These are phyloP conservation scores for Poteriospumella lacustris DNA, from an alignment of 108 stramenopile genomes.

Conservation along the genomic window DNA sequence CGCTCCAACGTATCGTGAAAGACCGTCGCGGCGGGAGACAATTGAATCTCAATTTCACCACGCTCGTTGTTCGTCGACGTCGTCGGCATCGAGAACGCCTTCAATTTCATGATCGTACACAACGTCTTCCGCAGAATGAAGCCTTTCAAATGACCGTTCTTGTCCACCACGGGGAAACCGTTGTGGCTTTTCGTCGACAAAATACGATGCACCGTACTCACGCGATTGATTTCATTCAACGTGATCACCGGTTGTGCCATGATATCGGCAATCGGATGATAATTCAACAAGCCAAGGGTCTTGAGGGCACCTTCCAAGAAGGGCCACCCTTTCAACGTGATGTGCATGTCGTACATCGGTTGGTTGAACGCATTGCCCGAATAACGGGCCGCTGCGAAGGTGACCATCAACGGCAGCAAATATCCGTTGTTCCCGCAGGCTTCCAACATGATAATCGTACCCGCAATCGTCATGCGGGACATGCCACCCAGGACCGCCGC, in stretches of 20 bases:
- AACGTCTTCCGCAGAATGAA: conserved; percentile 19
- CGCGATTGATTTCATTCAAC: conserved; percentile 10
- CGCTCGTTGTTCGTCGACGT: background rate
- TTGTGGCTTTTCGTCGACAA: background rate
- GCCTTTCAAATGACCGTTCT: background rate
- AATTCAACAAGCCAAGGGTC: background rate
- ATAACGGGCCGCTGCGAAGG: conserved; percentile 22
- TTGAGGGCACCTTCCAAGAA: conserved; percentile 41
- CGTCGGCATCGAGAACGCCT: conserved; percentile 18
- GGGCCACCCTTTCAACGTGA: conserved; percentile 40
- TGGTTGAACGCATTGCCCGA: conserved; percentile 20
- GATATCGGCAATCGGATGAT: background rate
- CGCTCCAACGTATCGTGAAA: conserved; percentile 27
- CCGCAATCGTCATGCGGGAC: conserved; percentile 25
- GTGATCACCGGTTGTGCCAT: conserved; percentile 25
- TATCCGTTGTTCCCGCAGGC: conserved; percentile 11
- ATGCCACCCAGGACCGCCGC: conserved; percentile 21
- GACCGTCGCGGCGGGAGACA: conserved; percentile 15
- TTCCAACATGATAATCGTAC: conserved; percentile 26
- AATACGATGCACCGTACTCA: background rate
- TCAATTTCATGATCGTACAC: conserved; percentile 21
- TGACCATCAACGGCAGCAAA: conserved; percentile 21
- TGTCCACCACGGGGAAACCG: conserved; percentile 19
- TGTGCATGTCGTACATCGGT: conserved; percentile 26
- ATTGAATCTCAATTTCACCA: background rate